Base-by-base conservation (phyloP, 371 early-diverging fungal species). In the Gilbertella persicaria region DNA sequence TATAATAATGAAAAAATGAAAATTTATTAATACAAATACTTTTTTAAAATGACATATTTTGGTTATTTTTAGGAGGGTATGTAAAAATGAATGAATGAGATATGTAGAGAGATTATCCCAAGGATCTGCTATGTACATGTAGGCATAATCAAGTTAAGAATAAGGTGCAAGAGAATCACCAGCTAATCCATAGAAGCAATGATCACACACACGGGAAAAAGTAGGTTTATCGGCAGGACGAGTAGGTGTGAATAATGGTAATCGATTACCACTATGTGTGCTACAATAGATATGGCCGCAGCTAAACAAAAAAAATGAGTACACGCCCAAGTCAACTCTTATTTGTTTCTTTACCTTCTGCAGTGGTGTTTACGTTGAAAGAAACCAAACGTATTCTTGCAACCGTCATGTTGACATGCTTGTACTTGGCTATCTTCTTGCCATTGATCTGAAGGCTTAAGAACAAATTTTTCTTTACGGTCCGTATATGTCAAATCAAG, bases 311-410 rank as follows among this genome's bases (percentile, higher is more conserved):
- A 41, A 29, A 40, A n/a, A 40, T 33, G 12, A 44, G 12, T 14
- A 16, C 1, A 5, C 13, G 20, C 24, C 13, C 23, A 26, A 24
- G 17, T 8, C 23, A 14, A 12, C 5, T 28, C 9, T 10, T 25
- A 35, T 41, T 39, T 29, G 13, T 26, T 8, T 36, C 6, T 36
- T 53, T 53, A 60, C 49, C 58, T 59, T 41, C 64, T 28, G 14
- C 64, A 64, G 13, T 64, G 64, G 48, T 64, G 64, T 36, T 55
- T 58, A 37, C 64, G 55, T 38, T 59, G 55, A 33, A 55, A 51
- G 38, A 45, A 47, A 17, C 47, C 55, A 48, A 64, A 64, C 28
- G 6, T 3, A 33, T 8, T 33, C 13, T 8, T 2, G 13, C 33
- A 33, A 2, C 2, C 2, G 12, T 10, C 20, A 9, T 24, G 33